Conservation (phyloP, 2,329 filamentous ascomycete genomes). For the Dothidotthia symphoricarpi region DNA sequence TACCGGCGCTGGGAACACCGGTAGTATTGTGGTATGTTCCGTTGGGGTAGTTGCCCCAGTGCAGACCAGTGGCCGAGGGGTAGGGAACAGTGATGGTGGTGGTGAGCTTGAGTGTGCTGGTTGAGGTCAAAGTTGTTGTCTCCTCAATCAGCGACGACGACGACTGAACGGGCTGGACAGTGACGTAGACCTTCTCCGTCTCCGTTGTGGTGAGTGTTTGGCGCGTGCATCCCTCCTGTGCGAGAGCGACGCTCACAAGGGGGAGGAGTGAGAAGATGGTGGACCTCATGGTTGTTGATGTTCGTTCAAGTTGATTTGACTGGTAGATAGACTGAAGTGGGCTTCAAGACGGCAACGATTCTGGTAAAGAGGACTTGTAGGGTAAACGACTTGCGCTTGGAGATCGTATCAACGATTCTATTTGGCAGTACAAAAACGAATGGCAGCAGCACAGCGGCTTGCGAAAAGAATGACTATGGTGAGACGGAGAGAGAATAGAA, state of each 20-base stretch:
- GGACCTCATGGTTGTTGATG: conserved; percentile 25
- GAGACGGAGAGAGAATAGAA: conserved; percentile 9
- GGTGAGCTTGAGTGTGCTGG: conserved; percentile 13
- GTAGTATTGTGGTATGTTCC: conserved; percentile 12
- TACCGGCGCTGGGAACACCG: conserved; percentile 1
- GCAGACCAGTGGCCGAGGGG: conserved; percentile 6
- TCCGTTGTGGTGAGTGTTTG: conserved; percentile 19
- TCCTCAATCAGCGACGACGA: conserved; percentile 4
- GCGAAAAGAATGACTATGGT: conserved; percentile 20
- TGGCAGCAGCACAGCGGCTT: conserved; percentile 33
- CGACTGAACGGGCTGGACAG: conserved; percentile 14
- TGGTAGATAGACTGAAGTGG: conserved; percentile 6
- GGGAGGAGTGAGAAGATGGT: conserved; percentile 27
- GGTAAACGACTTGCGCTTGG: too few relatives aligned
- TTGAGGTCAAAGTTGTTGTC: neutral
- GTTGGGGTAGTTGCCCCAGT: conserved; percentile 14
- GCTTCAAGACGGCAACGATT: too few relatives aligned
- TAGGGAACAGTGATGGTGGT: conserved; percentile 16
- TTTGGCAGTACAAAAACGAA: conserved; percentile 14
- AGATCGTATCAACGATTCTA: conserved; percentile 10
- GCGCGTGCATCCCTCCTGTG: conserved; percentile 23
- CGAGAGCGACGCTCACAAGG: conserved; percentile 26
- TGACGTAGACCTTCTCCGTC: conserved; percentile 25
- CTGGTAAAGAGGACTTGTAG: too few relatives aligned
- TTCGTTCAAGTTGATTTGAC: conserved; percentile 5